These are phyloP conservation scores for Tillandsia leiboldiana DNA, from an alignment of 176 grass and related monocot genomes.

Conservation along the genomic window DNA sequence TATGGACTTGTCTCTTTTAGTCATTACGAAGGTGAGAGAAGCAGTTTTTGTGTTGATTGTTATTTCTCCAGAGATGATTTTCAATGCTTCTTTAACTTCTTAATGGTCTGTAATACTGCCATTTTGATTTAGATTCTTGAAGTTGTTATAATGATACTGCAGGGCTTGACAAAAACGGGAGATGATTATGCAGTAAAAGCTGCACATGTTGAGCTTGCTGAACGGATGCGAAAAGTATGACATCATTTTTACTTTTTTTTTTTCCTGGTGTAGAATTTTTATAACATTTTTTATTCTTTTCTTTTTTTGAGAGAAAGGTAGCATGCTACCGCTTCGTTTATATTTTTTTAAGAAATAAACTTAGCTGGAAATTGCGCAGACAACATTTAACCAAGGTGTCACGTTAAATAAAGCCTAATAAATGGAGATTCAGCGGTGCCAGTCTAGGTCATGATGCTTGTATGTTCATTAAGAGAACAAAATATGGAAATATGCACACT, in stretches of 20 bases:
- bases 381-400: too few species aligned
- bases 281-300: not conserved
- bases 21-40: slow-evolving; percentile 86
- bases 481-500: too few species aligned
- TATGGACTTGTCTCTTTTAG: slow-evolving; percentile 93
- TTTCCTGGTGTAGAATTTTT: not conserved
- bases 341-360: too few species aligned
- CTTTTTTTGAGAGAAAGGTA: too few species aligned
- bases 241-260: slow-evolving; percentile 12
- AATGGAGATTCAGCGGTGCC: too few species aligned
- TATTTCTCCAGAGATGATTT: not conserved
- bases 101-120: not conserved
- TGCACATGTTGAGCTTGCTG: slow-evolving; percentile 99
- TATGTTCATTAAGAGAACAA: too few species aligned
- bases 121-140: not conserved
- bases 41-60: not conserved
- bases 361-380: too few species aligned
- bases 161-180: slow-evolving; percentile 99
- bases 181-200: slow-evolving; percentile 93
- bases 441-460: too few species aligned
- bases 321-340: too few species aligned
- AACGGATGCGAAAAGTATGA: slow-evolving; percentile 89
- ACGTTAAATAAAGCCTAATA: too few species aligned
- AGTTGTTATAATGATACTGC: slow-evolving; percentile 17
- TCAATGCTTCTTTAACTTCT: not conserved